These are phyloP conservation scores for Gossypium stocksii DNA, from an alignment of 345 rosid genomes.

Conservation along the genomic window DNA sequence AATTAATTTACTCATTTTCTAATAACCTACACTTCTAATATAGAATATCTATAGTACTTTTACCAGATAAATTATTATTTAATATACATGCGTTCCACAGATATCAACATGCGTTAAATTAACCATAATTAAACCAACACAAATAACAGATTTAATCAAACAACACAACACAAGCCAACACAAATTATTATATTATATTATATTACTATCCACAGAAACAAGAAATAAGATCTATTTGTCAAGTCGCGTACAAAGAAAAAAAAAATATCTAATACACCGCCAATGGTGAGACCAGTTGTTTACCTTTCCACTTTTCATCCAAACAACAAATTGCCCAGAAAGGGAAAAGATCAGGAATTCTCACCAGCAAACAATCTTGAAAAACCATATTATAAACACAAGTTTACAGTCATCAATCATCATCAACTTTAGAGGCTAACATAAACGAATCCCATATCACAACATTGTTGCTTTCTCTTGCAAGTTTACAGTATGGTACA, in stretches of 20 bases:
- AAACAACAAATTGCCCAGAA: conserved; percentile 6
- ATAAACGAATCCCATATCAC: conserved; percentile 14
- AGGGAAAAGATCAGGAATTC: conserved; percentile 19
- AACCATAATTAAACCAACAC: neutral
- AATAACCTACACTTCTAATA: too few relatives aligned
- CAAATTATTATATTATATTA: neutral
- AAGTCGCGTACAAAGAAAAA: neutral
- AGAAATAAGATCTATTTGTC: neutral
- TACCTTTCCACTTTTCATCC: conserved; percentile 15
- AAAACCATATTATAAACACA: conserved; percentile 27
- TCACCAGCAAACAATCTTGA: conserved; percentile 25
- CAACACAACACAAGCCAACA: neutral
- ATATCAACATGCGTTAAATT: too few relatives aligned
- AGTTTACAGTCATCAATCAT: conserved; percentile 3
- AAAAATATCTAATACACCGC: neutral
- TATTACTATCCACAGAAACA: neutral
- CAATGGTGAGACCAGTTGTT: neutral
- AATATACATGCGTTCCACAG: too few relatives aligned
- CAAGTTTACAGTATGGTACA: conserved; percentile 72
- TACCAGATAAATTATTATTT: too few relatives aligned
- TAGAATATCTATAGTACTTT: too few relatives aligned
- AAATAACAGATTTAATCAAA: neutral
- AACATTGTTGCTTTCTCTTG: conserved; percentile 4
- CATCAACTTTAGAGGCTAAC: conserved; percentile 13
- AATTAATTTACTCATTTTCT: too few relatives aligned